A percentile compares a stretch with the other conserved stretches of the same genome.
These are phyloP conservation scores for Monosporozyma siamensis DNA, from an alignment of 805 yeast species.

Conservation along the genomic window DNA sequence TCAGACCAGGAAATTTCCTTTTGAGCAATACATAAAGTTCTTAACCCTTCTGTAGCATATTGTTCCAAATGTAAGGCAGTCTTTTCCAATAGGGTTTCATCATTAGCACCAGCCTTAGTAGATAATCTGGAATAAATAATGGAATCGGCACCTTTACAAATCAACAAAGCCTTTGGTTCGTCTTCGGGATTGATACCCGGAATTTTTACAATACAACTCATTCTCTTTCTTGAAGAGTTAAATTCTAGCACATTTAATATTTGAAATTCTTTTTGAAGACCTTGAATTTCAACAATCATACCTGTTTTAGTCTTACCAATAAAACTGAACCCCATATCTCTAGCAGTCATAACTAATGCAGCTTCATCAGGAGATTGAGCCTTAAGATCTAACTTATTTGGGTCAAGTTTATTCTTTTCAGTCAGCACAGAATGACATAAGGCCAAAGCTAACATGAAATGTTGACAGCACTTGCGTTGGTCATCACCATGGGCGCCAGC, in stretches of 20 bases:
- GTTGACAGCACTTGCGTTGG: slow-evolving; percentile 55
- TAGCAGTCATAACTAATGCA: slow-evolving; percentile 73
- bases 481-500: slow-evolving; percentile 34
- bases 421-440: slow-evolving; percentile 71
- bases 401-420: slow-evolving; percentile 54
- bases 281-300: slow-evolving; percentile 57
- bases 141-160: slow-evolving; percentile 83
- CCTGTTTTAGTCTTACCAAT: slow-evolving; percentile 60
- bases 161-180: slow-evolving; percentile 51
- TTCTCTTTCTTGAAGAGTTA: slow-evolving; percentile 78
- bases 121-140: slow-evolving; percentile 60
- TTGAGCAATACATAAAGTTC: slow-evolving; percentile 75
- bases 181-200: slow-evolving; percentile 40
- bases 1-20: slow-evolving; percentile 54
- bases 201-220: slow-evolving; percentile 71
- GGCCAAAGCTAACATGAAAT: slow-evolving; percentile 68
- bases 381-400: slow-evolving; percentile 46
- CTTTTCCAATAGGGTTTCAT: slow-evolving; percentile 39
- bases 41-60: slow-evolving; percentile 72
- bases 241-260: slow-evolving; percentile 64
- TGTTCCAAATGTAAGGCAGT: slow-evolving; percentile 71
- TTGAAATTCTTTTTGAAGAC: slow-evolving; percentile 60
- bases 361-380: slow-evolving; percentile 88
- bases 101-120: slow-evolving; percentile 32
- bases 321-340: slow-evolving; percentile 66